phyloP scores from a whole-genome alignment of 371 early-diverging fungal species.

The Saksenaea vasiformis region DNA sequence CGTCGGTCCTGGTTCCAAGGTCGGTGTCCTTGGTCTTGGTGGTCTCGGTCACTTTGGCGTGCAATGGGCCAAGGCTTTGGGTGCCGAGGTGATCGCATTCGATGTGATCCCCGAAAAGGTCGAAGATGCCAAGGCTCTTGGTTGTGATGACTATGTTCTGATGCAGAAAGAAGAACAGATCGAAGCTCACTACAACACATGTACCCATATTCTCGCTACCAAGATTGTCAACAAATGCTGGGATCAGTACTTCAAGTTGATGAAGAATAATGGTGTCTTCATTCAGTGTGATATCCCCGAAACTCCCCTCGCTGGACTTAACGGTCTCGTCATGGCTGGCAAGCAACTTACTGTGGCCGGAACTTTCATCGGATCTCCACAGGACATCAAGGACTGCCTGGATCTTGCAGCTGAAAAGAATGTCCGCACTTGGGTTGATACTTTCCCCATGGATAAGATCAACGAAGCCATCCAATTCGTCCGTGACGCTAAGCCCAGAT shows the following conservation, averaged over 20 bases:
- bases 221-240: slow-evolving; percentile 21
- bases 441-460: slow-evolving; percentile 53
- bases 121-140: slow-evolving; percentile 65
- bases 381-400: slow-evolving; percentile 60
- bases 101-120: slow-evolving; percentile 64
- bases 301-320: slow-evolving; percentile 28
- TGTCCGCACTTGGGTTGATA: slow-evolving; percentile 68
- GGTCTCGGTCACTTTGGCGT: slow-evolving; percentile 74
- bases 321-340: neutral
- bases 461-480: slow-evolving; percentile 36
- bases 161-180: slow-evolving; percentile 7
- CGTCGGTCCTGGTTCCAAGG: slow-evolving; percentile 50
- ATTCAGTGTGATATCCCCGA: slow-evolving; percentile 54
- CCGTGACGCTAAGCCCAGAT: slow-evolving; percentile 32
- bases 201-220: slow-evolving; percentile 18
- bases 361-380: slow-evolving; percentile 66
- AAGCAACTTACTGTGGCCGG: slow-evolving; percentile 59
- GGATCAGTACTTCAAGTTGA: slow-evolving; percentile 35
- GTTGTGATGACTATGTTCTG: slow-evolving; percentile 57
- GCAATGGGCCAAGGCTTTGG: slow-evolving; percentile 59
- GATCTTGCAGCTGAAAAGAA: slow-evolving; percentile 66
- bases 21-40: slow-evolving; percentile 75
- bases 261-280: slow-evolving; percentile 43
- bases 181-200: neutral
- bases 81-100: slow-evolving; percentile 71